These are phyloP conservation scores for Alloteropsis semialata DNA, from an alignment of 176 grass and related monocot genomes.

Conservation along the genomic window DNA sequence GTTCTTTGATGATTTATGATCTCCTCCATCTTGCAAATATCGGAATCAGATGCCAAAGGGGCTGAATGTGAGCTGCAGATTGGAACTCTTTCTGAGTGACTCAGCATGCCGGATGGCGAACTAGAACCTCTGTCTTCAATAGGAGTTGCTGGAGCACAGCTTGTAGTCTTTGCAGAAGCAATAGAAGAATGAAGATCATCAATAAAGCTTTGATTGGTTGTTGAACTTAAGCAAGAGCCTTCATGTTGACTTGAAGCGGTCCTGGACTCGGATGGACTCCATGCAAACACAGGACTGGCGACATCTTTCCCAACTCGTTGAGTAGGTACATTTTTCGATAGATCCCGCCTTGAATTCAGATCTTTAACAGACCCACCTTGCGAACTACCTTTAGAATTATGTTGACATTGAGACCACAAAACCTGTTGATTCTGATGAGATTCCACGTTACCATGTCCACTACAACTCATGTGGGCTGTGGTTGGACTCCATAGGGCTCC, in stretches of 20 bases:
- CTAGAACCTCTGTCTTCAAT: slow-evolving; percentile 54
- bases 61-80: slow-evolving; percentile 35
- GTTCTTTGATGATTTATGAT: slow-evolving; percentile 34
- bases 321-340: slow-evolving; percentile 19
- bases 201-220: slow-evolving; percentile 20
- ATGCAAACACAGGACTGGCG: slow-evolving; percentile 38
- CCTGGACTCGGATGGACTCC: slow-evolving; percentile 52
- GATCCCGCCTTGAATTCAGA: slow-evolving; percentile 32
- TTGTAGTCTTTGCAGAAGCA: slow-evolving; percentile 39
- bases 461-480: slow-evolving; percentile 13
- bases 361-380: slow-evolving; percentile 37
- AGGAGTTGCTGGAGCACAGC: slow-evolving; percentile 39
- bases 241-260: slow-evolving; percentile 54
- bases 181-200: slow-evolving; percentile 52
- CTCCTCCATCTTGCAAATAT: slow-evolving; percentile 41
- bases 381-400: slow-evolving; percentile 32
- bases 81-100: slow-evolving; percentile 43
- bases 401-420: slow-evolving; percentile 28
- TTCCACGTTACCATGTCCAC: slow-evolving; percentile 31
- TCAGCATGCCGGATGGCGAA: slow-evolving; percentile 32
- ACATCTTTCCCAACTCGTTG: slow-evolving; percentile 41
- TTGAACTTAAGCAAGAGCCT: slow-evolving; percentile 49
- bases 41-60: slow-evolving; percentile 24
- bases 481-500: slow-evolving; percentile 36
- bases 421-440: slow-evolving; percentile 35